Base-by-base conservation (phyloP, 495 filamentous ascomycete species). In the Baudoinia panamericana region DNA sequence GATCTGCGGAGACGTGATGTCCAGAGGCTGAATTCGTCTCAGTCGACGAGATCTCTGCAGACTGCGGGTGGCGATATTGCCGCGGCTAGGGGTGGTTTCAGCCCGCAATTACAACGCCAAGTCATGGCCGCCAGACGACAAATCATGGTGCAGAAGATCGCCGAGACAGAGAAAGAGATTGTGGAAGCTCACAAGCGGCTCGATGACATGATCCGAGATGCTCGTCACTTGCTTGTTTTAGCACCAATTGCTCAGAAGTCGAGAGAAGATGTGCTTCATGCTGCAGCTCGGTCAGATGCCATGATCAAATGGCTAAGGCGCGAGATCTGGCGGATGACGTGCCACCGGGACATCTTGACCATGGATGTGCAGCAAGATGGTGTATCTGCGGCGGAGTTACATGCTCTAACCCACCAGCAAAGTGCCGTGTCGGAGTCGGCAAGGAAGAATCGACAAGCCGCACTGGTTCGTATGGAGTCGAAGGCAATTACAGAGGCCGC, bases 301-400 rank as follows among this genome's bases (percentile, higher is more conserved):
- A 87, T 90, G 51, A 64, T 96, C 26, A 88, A 92, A 55, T 95
- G 87, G 88, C 74, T 79, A 15, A 69, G 90, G 43, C 84, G 87
- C 57, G 86, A 94, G 46, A 88, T 93, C 10, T 95, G 84, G 85
- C 83, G 78, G 19, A 70, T 87, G 43, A 86, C 73, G 55, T 95
- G 87, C 46, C 85, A 96, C 58, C 78, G 78, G 36, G 86, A 94
- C 54, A 82, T 99, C 39, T 69, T 96, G 10, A 65, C 72, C 0
- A 63, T 84, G 60, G 90, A 95, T 54, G 63, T 96, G 27, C 80
- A 84, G 42, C 83, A 94, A 41, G 84, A 93, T 33, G 42, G 41
- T 21, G 36, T 45, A n/a, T 34, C 47, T 9, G 38, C 43, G 9
- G 18, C 20, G 5, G 61, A 57, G 43, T 42, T 41, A 52, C 31